Base-by-base conservation (phyloP, 306 rosid species). In the Mimosa pudica region DNA sequence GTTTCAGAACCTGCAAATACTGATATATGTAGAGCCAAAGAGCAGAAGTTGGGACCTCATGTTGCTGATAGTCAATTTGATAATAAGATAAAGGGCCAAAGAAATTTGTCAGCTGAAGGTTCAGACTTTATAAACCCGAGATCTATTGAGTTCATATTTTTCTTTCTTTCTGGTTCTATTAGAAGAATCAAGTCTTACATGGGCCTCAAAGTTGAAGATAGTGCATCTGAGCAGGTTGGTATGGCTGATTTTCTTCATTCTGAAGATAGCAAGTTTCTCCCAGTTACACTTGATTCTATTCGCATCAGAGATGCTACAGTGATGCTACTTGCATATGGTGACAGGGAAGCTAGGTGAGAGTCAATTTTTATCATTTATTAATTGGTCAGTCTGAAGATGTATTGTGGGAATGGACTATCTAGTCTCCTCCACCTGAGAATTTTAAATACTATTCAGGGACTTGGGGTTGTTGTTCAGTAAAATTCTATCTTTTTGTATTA, bases 321-420 rank as follows among this genome's bases (percentile, higher is more conserved):
- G 79, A 91, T 95, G 97, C 87, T 95, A 71, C 92, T 95, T 77
- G 89, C 98, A 79, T 95, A 91, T 48, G 98, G 98, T 42, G 98
- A 92, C 88, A 86, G 84, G 85, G 97, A 95, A 85, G 94, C 87
- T 24, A 90, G 98, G 98, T 94, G 82, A 85, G 89, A 68, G 82
- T 77, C 69, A 75, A 52, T 68, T 80, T 64, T 81, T 57, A 42
- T 68, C 77, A 61, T 75, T 65, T 77, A 75, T 63, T 77, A 63
- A 80, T 77, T 54, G 68, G 70, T 75, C 51, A 74, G 77, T 76
- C 49, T 78, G 51, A 57, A 72, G 45, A 51, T 51, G 57, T 13
- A 54, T 74, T 42, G 61, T 63, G 75, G 70, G 49, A 63, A 71
- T 65, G 6, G 47, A 46, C 51, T 60, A 32, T 70, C 57, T 8